These are phyloP conservation scores for Verticillium tricorpus DNA, from an alignment of 2,329 filamentous ascomycete species.

Conservation along the genomic window DNA sequence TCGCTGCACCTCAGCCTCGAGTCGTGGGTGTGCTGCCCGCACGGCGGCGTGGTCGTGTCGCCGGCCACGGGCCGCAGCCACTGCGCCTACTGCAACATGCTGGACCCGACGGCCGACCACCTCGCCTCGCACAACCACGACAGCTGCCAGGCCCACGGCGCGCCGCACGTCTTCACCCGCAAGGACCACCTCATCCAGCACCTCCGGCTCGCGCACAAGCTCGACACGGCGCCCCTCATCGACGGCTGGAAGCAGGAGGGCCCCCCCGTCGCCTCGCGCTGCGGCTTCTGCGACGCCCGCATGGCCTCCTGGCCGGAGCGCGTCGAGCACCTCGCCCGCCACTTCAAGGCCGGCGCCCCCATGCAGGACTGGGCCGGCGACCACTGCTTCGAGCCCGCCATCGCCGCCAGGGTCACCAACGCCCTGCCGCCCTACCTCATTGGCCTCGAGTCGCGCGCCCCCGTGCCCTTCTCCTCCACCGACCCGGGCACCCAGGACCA, in stretches of 20 bases:
- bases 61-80: constrained; percentile 15
- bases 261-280: constrained; percentile 18
- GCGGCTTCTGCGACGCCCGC: constrained; percentile 21
- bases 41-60: constrained; percentile 13
- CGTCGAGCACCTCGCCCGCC: constrained; percentile 20
- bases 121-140: constrained; percentile 19
- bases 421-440: constrained; percentile 22
- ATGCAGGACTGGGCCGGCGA: constrained; percentile 24
- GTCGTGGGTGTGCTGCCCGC: constrained; percentile 37
- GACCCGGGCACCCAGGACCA: constrained; percentile 16
- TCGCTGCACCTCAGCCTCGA: constrained; percentile 40
- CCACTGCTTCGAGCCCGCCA: constrained; percentile 18
- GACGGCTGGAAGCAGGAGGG: constrained; percentile 22
- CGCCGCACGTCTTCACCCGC: constrained; percentile 18
- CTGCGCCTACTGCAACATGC: constrained; percentile 19
- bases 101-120: constrained; percentile 16
- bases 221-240: constrained; percentile 35
- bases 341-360: constrained; percentile 20
- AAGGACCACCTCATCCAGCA: constrained; percentile 28
- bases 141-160: constrained; percentile 6
- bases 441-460: constrained; percentile 14
- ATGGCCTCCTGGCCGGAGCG: constrained; percentile 21
- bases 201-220: constrained; percentile 21
- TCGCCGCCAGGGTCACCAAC: constrained; percentile 17
- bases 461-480: constrained; percentile 22